Percentiles rank a stretch among this genome's conserved stretches.
Evolutionary conservation across 176 grass and related monocot genomes (phyloP).

Genomic region (Lolium perenne): DNA sequence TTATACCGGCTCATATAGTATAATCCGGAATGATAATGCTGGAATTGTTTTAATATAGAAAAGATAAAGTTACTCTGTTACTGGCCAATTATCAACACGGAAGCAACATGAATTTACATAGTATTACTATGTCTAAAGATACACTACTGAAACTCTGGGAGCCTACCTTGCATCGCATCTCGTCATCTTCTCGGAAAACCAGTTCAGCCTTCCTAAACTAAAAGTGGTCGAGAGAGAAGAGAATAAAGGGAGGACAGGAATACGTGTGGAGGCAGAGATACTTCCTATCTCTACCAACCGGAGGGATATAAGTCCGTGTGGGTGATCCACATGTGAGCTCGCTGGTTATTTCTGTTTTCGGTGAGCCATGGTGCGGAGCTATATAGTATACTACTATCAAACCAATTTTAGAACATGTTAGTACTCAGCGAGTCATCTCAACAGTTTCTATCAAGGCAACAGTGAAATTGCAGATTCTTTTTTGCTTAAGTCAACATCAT

Average conservation of each 20-base stretch:
- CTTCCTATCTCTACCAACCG: not conserved
- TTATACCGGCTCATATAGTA: not conserved
- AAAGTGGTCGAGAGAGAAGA: not conserved
- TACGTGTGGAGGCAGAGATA: constrained; percentile 17
- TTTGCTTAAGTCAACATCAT: constrained; percentile 18
- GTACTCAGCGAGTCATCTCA: not conserved
- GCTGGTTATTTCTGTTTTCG: not conserved
- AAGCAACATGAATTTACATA: constrained; percentile 38
- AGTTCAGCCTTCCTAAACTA: not conserved
- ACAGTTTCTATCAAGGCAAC: constrained; percentile 22
- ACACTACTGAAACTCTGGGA: not conserved
- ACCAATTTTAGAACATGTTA: constrained; percentile 9
- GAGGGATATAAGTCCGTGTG: too few relatives aligned
- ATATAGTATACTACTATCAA: constrained; percentile 20
- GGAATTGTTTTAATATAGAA: constrained; percentile 9
- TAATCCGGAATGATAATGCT: not conserved
- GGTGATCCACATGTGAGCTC: too few relatives aligned
- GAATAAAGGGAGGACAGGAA: not conserved
- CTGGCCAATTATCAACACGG: not conserved
- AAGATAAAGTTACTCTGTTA: constrained; percentile 31
- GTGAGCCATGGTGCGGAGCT: not conserved
- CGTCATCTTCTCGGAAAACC: not conserved
- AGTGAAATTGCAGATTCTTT: not conserved
- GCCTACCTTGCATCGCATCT: not conserved
- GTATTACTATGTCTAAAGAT: constrained; percentile 3